Evolutionary conservation across 202 grass and related monocot genomes (phyloP).

Genomic region (Saccharum hybrid): DNA sequence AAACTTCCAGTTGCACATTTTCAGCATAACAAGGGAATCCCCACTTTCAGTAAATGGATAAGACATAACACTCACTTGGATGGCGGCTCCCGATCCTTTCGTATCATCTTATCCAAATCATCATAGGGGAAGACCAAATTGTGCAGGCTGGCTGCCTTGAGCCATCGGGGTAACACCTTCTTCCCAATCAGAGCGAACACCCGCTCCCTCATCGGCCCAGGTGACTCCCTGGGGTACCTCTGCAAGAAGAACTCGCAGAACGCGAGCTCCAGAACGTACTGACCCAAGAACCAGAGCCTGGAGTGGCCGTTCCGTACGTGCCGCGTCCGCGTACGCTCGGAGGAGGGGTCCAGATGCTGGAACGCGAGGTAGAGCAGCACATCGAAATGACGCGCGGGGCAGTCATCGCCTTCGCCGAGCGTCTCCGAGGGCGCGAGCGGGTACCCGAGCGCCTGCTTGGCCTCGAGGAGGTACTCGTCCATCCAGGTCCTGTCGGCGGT

Average conservation of each 20-base stretch:
- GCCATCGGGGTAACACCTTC: constrained; percentile 72
- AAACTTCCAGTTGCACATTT: constrained; percentile 5
- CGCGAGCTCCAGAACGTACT: constrained; percentile 85
- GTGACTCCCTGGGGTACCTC: constrained; percentile 89
- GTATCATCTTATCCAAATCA: constrained; percentile 88
- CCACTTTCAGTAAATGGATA: constrained; percentile 14
- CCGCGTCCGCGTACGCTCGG: constrained; percentile 69
- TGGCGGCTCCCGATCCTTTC: constrained; percentile 84
- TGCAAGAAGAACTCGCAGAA: constrained; percentile 94
- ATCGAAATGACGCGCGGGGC: constrained; percentile 90
- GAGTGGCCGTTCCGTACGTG: constrained; percentile 90
- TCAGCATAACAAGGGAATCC: neutral
- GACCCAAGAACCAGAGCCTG: constrained; percentile 84
- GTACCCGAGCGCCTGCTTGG: constrained; percentile 98
- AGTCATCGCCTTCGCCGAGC: constrained; percentile 79
- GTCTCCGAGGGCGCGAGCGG: constrained; percentile 83
- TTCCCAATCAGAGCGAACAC: constrained; percentile 86
- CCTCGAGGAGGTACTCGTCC: constrained; percentile 97
- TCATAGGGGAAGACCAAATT: constrained; percentile 97
- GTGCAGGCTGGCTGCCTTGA: constrained; percentile 94
- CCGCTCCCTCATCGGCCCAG: constrained; percentile 91
- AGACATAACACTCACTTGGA: constrained; percentile 67
- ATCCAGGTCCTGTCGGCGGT: constrained; percentile 82
- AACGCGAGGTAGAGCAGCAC: constrained; percentile 93
- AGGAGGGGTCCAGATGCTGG: constrained; percentile 80